Base-by-base conservation (phyloP, 805 yeast genomes). In the Wilhelminamyces savonicus region DNA sequence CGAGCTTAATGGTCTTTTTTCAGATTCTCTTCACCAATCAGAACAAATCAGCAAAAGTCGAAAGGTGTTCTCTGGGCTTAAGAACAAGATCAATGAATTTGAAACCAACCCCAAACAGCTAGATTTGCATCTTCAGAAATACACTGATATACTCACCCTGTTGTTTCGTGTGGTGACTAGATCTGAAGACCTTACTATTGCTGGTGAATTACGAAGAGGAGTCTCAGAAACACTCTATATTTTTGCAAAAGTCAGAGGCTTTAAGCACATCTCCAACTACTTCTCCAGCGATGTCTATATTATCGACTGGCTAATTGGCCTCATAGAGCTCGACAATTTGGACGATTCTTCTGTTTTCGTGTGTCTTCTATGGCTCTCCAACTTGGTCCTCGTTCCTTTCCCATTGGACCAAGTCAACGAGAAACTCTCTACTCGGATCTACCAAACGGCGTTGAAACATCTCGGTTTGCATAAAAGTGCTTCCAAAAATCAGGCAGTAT, bases 341-440 rank as follows among this genome's bases (percentile, higher is more conserved):
- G n/a, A n/a, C n/a, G 59, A 49, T 17, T 41, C 41, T 31, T 62
- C 58, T 29, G 30, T 36, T 1, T 60, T 56, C 34, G 27, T 78
- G 8, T 46, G 76, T 24, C 52, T 86, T 7, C 58, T 82, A 3
- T 88, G 95, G 95, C 62, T 85, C 7, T 69, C 80, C 0, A 74
- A 79, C 7, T 56, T 87, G 14, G 69, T 77, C 0, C 56, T 82
- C n/a, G 74, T 78, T 0, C 97, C 97, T 0, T 87, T 88, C 46
- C 67, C 73, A 2, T 56, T 88, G 16, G 54, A 51, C 1, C 38
- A 54, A 0, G 52, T 79, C 11, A 37, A 48, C 3, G 34, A 46
- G 0, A 32, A 52, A 0, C 50, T 71, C 5, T 44, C 69, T 4
- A 38, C 43, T 1, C 30, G 48, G 2, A 42, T 79, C 2, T 67